phyloP scores from a whole-genome alignment of 768 basidiomycete genomes.

The Piloderma croceum region DNA sequence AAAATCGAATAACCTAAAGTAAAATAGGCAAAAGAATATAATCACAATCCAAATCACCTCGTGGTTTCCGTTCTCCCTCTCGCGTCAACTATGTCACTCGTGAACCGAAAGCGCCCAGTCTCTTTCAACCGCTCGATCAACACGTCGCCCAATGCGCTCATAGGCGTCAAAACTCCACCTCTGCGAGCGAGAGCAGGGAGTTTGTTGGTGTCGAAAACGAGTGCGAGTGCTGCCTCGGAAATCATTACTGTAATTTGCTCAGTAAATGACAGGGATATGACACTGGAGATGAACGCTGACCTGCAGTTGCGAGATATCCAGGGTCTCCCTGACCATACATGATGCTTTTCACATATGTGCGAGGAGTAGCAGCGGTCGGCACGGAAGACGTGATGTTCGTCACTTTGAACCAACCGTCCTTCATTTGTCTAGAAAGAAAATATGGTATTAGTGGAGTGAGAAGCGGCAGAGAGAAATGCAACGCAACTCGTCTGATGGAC shows the following conservation, averaged over 20 bases:
- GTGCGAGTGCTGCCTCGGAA: conserved; percentile 70
- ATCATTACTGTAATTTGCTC: conserved; percentile 53
- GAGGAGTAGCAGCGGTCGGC: conserved; percentile 31
- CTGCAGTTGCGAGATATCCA: conserved; percentile 56
- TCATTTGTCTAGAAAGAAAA: conserved; percentile 37
- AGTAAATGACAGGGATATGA: conserved; percentile 7
- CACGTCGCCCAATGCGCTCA: conserved; percentile 75
- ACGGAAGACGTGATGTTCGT: conserved; percentile 69
- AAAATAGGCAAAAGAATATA: too few relatives aligned
- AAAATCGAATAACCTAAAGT: too few relatives aligned
- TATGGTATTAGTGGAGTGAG: background rate
- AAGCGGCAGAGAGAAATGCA: background rate
- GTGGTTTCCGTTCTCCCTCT: too few relatives aligned
- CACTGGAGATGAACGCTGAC: conserved; percentile 31
- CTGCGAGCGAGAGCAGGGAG: conserved; percentile 52
- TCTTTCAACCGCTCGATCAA: conserved; percentile 61
- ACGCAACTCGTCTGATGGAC: conserved; percentile 63
- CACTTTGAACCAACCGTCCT: conserved; percentile 54
- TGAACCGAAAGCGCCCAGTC: conserved; percentile 53
- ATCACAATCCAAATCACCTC: too few relatives aligned
- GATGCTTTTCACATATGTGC: conserved; percentile 50
- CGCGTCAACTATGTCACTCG: conserved; percentile 44
- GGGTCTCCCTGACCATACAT: conserved; percentile 72
- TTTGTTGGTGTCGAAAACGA: conserved; percentile 50
- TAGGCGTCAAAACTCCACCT: conserved; percentile 82